Percentiles rank a stretch among this genome's conserved stretches.
phyloP scores from a whole-genome alignment of 2,329 filamentous ascomycete genomes.

The Aureobasidium melanogenum region DNA sequence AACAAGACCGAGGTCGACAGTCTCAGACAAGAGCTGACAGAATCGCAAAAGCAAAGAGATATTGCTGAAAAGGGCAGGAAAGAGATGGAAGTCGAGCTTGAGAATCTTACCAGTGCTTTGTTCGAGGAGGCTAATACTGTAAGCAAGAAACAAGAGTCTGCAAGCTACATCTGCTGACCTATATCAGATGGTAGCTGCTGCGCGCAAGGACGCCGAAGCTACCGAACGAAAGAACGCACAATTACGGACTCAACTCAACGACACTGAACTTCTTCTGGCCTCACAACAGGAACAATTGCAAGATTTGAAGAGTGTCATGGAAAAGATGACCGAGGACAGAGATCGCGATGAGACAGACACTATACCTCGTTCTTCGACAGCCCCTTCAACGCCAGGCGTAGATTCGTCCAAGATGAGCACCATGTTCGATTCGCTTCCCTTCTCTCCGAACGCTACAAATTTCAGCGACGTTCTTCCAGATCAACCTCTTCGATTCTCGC shows the following conservation, averaged over 20 bases:
- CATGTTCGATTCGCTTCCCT: conserved; percentile 52
- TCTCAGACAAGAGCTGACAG: conserved; percentile 32
- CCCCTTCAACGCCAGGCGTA: conserved; percentile 72
- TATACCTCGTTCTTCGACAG: conserved; percentile 48
- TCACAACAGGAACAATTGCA: conserved; percentile 90
- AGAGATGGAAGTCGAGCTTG: conserved; percentile 84
- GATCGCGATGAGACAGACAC: conserved; percentile 59
- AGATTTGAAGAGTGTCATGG: conserved; percentile 87
- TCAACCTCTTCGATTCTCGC: conserved; percentile 64
- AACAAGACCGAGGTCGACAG: conserved; percentile 51
- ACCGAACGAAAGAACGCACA: conserved; percentile 76
- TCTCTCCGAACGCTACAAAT: conserved; percentile 40
- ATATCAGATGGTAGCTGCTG: conserved; percentile 74
- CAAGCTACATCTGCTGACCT: conserved; percentile 20
- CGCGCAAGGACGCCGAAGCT: conserved; percentile 74
- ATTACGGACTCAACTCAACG: conserved; percentile 71
- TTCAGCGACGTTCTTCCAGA: conserved; percentile 49
- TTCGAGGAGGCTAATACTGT: conserved; percentile 95
- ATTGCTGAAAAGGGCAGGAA: conserved; percentile 59
- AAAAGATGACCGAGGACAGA: conserved; percentile 71
- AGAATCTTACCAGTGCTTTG: conserved; percentile 81
- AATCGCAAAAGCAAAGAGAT: conserved; percentile 32
- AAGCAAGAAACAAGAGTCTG: conserved; percentile 21
- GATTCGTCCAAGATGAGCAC: conserved; percentile 45
- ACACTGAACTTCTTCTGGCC: conserved; percentile 75